Percentiles rank a stretch among this genome's conserved stretches.
Conservation (phyloP, 495 filamentous ascomycete species). For the Hypoxylon crocopeplum region DNA sequence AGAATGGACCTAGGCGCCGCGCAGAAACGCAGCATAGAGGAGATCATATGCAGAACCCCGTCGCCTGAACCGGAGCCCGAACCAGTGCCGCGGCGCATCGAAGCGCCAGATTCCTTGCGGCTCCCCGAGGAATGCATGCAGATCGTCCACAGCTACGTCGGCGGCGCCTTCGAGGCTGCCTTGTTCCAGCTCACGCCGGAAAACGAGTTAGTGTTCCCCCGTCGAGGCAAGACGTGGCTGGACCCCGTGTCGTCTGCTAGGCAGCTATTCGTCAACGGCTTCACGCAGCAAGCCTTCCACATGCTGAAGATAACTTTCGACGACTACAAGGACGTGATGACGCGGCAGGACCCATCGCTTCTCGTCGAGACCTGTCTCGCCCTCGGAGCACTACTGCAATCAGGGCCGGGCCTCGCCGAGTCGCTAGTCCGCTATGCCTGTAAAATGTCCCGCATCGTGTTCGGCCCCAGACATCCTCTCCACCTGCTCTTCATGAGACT, state of each 20-base stretch:
- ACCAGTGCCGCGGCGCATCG: conserved; percentile 13
- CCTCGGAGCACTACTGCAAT: conserved; percentile 21
- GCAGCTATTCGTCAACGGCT: conserved; percentile 27
- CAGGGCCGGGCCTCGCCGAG: conserved; percentile 20
- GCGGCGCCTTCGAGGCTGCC: conserved; percentile 25
- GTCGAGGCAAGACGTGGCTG: conserved; percentile 18
- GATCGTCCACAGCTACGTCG: conserved; percentile 28
- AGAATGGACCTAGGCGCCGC: neutral
- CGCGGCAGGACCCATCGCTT: conserved; percentile 24
- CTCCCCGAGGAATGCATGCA: conserved; percentile 36
- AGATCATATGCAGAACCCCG: conserved; percentile 33
- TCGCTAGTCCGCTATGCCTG: conserved; percentile 23
- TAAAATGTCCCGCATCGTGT: conserved; percentile 23
- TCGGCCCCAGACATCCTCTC: conserved; percentile 30
- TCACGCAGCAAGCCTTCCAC: conserved; percentile 26
- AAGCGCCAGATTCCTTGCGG: conserved; percentile 29
- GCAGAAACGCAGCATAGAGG: conserved; percentile 23
- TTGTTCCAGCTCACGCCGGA: conserved; percentile 19
- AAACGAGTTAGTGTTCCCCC: conserved; percentile 20
- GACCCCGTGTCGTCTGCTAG: conserved; percentile 29
- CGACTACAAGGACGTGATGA: conserved; percentile 23
- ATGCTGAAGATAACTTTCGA: conserved; percentile 31
- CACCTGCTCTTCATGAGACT: conserved; percentile 21
- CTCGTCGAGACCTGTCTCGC: conserved; percentile 30
- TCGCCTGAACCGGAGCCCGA: conserved; percentile 23